Conservation (phyloP, 768 basidiomycete genomes). For the Hericium rajendrae region DNA sequence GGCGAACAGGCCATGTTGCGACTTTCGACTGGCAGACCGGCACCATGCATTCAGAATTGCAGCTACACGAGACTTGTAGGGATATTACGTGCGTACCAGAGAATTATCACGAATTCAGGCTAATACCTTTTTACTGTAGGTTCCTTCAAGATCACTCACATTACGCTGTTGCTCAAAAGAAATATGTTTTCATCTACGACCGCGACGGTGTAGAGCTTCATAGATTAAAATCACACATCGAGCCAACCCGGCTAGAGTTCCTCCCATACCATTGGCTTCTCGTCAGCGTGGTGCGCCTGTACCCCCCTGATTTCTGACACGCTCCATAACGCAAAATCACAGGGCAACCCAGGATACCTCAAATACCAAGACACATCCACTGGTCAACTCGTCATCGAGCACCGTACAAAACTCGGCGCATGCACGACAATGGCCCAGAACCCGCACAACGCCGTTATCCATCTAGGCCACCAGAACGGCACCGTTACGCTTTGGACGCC, state of each 20-base stretch:
- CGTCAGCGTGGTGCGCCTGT: slow-evolving; percentile 58
- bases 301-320: background rate
- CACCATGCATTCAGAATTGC: slow-evolving; percentile 76
- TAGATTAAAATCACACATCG: slow-evolving; percentile 72
- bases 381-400: slow-evolving; percentile 74
- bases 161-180: slow-evolving; percentile 93
- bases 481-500: slow-evolving; percentile 97
- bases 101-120: too few relatives aligned
- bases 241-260: slow-evolving; percentile 85
- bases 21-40: slow-evolving; percentile 93
- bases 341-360: slow-evolving; percentile 85
- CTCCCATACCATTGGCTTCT: slow-evolving; percentile 95
- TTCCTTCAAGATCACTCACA: slow-evolving; percentile 90
- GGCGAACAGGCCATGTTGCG: slow-evolving; percentile 76
- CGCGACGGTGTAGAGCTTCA: slow-evolving; percentile 90
- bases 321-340: background rate
- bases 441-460: slow-evolving; percentile 84
- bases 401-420: slow-evolving; percentile 83
- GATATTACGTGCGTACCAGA: slow-evolving; percentile 70
- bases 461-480: slow-evolving; percentile 92
- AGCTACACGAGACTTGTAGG: slow-evolving; percentile 81
- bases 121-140: too few relatives aligned
- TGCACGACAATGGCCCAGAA: slow-evolving; percentile 87
- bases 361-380: slow-evolving; percentile 98
- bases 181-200: slow-evolving; percentile 95